Base-by-base conservation (phyloP, 2,329 filamentous ascomycete species). In the Pestalotiopsis sp. region DNA sequence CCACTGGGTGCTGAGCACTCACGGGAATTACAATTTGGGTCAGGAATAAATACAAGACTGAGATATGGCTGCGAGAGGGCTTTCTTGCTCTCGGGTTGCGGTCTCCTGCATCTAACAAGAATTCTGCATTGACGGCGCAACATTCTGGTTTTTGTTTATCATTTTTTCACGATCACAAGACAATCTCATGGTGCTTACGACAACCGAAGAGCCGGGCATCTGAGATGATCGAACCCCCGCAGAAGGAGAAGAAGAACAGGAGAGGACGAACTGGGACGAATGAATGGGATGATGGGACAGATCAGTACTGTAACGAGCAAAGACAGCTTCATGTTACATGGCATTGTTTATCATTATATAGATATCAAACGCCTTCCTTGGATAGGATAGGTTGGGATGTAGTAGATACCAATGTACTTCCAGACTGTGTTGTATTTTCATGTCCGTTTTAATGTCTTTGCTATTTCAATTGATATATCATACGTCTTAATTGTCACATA, bases 371-470 rank as follows among this genome's bases (percentile, higher is more conserved):
- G n/a, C 59, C 27, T 62, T 36, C 59, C 59, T 59, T 62, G 59
- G 59, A 62, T 62, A 62, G 59, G 36, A 20, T 7, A 39, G 59
- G 59, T 41, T 31, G 59, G 59, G 31, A 38, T 39, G 36, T 39
- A 39, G n/a, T 62, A 62, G 27, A 62, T 59, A 62, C 31, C 59
- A 62, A 62, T 62, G 36, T 62, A 62, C 59, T 62, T 36, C 17
- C 27, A 31, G 25, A 59, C 25, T 59, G 57, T 27, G 57, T n/a
- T 52, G 45, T 52, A 52, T 52, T 52, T 52, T 11, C n/a, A 14
- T 49, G 13, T 49, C 20, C 17, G 20, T n/a, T 52, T 23, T 52
- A 4, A 52, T 52, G 9, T 52, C 20, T 52, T 52, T 20, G 31
- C 31, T 36, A 52, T 52, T 52, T 52, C 31, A 9, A 20, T 52